phyloP scores from a whole-genome alignment of 352 stramenopile species.

The Elongisporangium anandrum region DNA sequence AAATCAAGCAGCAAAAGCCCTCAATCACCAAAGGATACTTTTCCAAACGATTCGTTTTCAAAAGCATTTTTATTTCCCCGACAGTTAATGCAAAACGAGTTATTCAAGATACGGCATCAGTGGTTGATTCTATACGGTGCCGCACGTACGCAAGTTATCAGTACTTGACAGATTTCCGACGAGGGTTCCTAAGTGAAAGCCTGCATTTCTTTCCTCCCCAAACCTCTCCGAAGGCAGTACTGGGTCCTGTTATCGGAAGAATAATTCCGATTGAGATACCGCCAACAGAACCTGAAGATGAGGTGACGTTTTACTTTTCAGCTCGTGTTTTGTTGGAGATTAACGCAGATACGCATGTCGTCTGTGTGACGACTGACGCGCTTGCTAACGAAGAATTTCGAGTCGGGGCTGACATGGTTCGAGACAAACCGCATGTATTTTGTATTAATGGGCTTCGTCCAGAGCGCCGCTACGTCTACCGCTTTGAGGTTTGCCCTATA shows the following conservation, averaged over 20 bases:
- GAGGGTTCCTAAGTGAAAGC: slow-evolving; percentile 43
- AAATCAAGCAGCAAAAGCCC: slow-evolving; percentile 2
- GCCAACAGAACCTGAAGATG: neutral
- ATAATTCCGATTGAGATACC: slow-evolving; percentile 18
- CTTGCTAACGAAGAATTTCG: slow-evolving; percentile 46
- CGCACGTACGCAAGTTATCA: slow-evolving; percentile 47
- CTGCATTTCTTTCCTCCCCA: slow-evolving; percentile 47
- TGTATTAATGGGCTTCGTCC: slow-evolving; percentile 32
- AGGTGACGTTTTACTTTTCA: slow-evolving; percentile 10
- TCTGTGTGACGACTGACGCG: slow-evolving; percentile 60
- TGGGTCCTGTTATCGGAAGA: slow-evolving; percentile 57
- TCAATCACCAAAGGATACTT: slow-evolving; percentile 47
- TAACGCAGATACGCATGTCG: slow-evolving; percentile 40
- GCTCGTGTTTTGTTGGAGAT: slow-evolving; percentile 67
- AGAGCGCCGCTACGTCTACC: slow-evolving; percentile 62
- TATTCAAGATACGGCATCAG: neutral
- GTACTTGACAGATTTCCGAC: slow-evolving; percentile 53
- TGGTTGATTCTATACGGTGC: slow-evolving; percentile 2
- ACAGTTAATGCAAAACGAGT: neutral
- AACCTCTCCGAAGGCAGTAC: slow-evolving; percentile 27
- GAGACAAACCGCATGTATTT: slow-evolving; percentile 43
- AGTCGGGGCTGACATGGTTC: slow-evolving; percentile 21
- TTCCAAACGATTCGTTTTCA: slow-evolving; percentile 71
- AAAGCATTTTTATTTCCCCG: slow-evolving; percentile 13
- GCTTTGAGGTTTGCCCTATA: slow-evolving; percentile 57